These are phyloP conservation scores for Antrodiella citrinella DNA, from an alignment of 768 basidiomycete genomes.

Conservation along the genomic window DNA sequence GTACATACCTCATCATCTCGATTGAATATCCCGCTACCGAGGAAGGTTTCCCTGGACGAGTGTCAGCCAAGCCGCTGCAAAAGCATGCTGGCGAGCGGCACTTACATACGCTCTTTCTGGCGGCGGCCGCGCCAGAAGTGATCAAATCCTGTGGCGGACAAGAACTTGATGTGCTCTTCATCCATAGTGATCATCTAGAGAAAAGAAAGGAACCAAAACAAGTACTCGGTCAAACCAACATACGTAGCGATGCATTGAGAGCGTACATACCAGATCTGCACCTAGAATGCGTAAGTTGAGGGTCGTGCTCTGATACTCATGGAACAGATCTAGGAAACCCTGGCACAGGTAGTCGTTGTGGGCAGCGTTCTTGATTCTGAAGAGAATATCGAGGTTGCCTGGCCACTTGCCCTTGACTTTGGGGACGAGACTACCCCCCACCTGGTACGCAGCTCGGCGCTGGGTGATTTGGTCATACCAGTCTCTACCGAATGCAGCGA, in stretches of 20 bases:
- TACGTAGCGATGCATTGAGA: not conserved
- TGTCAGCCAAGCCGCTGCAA: too few relatives aligned
- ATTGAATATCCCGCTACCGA: conserved; percentile 76
- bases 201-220: too few relatives aligned
- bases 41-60: conserved; percentile 42
- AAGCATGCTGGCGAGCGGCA: too few relatives aligned
- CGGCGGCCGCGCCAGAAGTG: conserved; percentile 59
- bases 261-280: conserved; percentile 51
- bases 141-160: conserved; percentile 57
- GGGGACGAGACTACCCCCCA: conserved; percentile 47
- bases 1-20: conserved; percentile 56
- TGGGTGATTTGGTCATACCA: conserved; percentile 30
- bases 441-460: conserved; percentile 33
- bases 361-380: conserved; percentile 46
- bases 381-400: conserved; percentile 66
- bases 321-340: conserved; percentile 56
- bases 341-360: conserved; percentile 54
- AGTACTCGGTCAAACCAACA: not conserved
- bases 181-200: conserved; percentile 68
- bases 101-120: conserved; percentile 62
- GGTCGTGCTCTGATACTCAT: conserved; percentile 64
- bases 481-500: conserved; percentile 30
- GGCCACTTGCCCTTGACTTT: conserved; percentile 64
- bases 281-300: conserved; percentile 63
- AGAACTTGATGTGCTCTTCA: conserved; percentile 57